phyloP scores from a whole-genome alignment of 1,139 yeast genomes.

The Nakaseomyces delphensis region DNA sequence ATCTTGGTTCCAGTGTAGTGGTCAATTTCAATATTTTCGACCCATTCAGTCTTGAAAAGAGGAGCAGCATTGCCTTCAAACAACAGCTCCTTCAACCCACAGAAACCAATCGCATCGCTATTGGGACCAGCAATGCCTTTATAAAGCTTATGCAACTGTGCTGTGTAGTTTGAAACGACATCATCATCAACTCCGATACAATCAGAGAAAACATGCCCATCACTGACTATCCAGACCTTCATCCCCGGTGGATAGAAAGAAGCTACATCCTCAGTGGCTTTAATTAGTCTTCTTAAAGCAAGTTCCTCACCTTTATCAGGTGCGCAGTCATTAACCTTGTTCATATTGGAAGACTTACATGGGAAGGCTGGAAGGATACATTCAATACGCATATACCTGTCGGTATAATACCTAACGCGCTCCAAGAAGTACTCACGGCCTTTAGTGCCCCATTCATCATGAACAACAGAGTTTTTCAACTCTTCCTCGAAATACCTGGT shows the following conservation, averaged over 20 bases:
- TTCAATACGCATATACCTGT: constrained; percentile 41
- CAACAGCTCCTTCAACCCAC: constrained; percentile 35
- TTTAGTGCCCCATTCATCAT: constrained; percentile 43
- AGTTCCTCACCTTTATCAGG: constrained; percentile 45
- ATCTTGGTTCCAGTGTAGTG: constrained; percentile 35
- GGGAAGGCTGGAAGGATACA: constrained; percentile 60
- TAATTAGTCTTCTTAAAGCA: constrained; percentile 33
- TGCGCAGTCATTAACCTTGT: constrained; percentile 42
- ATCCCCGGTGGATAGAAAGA: constrained; percentile 47
- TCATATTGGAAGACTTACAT: constrained; percentile 48
- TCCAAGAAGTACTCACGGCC: constrained; percentile 39
- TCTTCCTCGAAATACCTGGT: constrained; percentile 37
- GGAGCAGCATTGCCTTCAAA: constrained; percentile 26
- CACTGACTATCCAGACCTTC: constrained; percentile 49
- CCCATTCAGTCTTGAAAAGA: constrained; percentile 26
- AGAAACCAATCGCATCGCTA: constrained; percentile 33
- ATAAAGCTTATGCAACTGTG: constrained; percentile 38
- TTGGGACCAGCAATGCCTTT: constrained; percentile 9
- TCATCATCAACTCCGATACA: constrained; percentile 50
- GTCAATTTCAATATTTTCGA: constrained; percentile 23
- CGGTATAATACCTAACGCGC: constrained; percentile 41
- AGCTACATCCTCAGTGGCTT: constrained; percentile 30
- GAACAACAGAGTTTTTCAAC: constrained; percentile 40
- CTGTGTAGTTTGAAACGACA: constrained; percentile 42
- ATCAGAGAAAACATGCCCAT: constrained; percentile 59